phyloP scores from a whole-genome alignment of 257 asterid genomes.

The Linaria vulgaris region DNA sequence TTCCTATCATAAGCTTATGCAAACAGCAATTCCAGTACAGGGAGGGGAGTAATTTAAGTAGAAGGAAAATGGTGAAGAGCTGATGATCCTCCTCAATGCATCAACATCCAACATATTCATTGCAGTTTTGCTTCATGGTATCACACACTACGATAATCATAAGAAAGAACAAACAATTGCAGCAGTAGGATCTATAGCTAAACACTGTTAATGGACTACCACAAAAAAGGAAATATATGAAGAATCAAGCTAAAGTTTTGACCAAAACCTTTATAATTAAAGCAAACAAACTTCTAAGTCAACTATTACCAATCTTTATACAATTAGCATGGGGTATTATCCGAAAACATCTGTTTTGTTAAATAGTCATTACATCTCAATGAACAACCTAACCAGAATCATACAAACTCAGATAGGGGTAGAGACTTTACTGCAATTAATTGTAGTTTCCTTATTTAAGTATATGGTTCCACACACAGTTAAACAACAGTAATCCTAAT shows the following conservation, averaged over 20 bases:
- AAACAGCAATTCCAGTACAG: not conserved
- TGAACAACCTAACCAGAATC: conserved; percentile 6
- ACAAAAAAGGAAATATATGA: not conserved
- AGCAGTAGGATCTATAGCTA: conserved; percentile 14
- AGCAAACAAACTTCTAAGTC: conserved; percentile 8
- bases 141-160: not conserved
- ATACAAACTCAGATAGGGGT: not conserved
- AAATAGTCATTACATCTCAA: not conserved
- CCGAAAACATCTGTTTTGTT: not conserved
- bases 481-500: too few relatives aligned
- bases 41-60: too few relatives aligned
- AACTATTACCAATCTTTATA: not conserved
- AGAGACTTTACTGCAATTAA: not conserved
- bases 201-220: not conserved
- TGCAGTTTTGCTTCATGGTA: not conserved
- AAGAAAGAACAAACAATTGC: not conserved
- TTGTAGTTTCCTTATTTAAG: conserved; percentile 1
- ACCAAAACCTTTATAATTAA: not conserved
- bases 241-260: not conserved
- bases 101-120: conserved; percentile 11
- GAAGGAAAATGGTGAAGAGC: conserved; percentile 8
- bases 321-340: not conserved
- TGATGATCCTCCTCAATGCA: not conserved
- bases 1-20: not conserved
- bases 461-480: conserved; percentile 1